Base-by-base conservation (phyloP, 768 basidiomycete genomes). In the Fibroporia radiculosa region DNA sequence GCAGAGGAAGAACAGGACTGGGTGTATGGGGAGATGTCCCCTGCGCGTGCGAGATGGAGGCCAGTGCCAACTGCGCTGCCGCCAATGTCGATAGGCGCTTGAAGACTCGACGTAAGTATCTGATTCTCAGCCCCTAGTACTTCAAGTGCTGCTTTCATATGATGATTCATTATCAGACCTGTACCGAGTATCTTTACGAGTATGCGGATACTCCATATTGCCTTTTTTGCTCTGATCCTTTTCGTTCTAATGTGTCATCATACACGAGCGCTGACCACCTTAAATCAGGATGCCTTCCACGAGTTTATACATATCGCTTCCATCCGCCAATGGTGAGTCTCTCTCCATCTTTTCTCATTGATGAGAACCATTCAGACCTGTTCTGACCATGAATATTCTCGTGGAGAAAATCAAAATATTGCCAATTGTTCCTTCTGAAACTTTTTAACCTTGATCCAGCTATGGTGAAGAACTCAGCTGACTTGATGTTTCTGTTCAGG, bases 101-200 rank as follows among this genome's bases (percentile, higher is more conserved):
- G 44, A 54, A 14, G n/a, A 6, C 23, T 28, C 26, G 13, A 19
- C 42, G 52, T 59, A 53, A 56, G 55, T 56, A 44, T 53, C 24
- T 42, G 23, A 50, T 54, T 56, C 25, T 27, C 13, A 20, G 26
- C 23, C 33, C n/a, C 16, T 36, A 41, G 54, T 51, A 53, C 51
- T 53, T 37, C 51, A 24, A 43, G 23, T 53, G 54, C 34, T 18
- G 28, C 8, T 13, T 37, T 56, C 56, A 28, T 44, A 65, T 60
- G 83, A 86, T 83, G 84, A 84, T 67, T 75, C 56, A 61, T 44
- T 62, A 76, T 79, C 60, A 85, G 82, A 84, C 83, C 82, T 85
- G 82, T 86, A 78, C 84, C 68, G 80, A 86, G 62, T 35, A 51
- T 66, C 53, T 57, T 56, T 43, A 50, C 39, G 60, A 56, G 58